Percentiles rank a stretch among this genome's conserved stretches.
These are phyloP conservation scores for Eucalyptus caleyi DNA, from an alignment of 345 rosid species.

Conservation along the genomic window DNA sequence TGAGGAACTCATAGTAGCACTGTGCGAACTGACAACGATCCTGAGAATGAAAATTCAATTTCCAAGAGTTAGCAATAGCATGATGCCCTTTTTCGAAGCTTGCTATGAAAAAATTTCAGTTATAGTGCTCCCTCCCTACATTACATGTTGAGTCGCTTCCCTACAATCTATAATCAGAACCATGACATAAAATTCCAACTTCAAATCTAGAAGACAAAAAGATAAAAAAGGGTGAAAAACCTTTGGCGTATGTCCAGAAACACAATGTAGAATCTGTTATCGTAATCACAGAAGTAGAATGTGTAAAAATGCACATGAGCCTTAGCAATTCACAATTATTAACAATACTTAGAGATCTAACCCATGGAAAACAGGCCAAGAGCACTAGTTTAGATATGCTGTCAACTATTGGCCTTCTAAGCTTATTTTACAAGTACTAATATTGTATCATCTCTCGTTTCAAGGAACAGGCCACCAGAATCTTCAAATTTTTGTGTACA, in stretches of 20 bases:
- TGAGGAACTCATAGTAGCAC: constrained; percentile 56
- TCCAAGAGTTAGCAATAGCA: background rate
- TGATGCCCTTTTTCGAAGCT: background rate
- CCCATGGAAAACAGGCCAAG: background rate
- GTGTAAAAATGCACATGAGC: background rate
- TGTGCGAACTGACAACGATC: constrained; percentile 60
- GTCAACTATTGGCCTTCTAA: too few relatives aligned
- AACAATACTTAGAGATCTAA: background rate
- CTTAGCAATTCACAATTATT: background rate
- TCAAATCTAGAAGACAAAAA: background rate
- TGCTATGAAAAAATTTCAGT: background rate
- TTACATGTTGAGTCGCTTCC: background rate
- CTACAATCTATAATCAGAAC: background rate
- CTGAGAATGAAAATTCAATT: constrained; percentile 13
- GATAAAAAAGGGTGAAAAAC: background rate
- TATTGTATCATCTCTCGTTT: too few relatives aligned
- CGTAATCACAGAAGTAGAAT: background rate
- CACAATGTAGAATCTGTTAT: background rate
- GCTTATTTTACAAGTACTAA: too few relatives aligned
- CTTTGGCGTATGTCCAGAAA: background rate
- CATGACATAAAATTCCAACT: background rate
- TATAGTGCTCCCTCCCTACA: background rate
- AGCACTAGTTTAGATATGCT: too few relatives aligned
- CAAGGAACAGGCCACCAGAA: too few relatives aligned
- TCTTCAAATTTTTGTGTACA: too few relatives aligned